These are phyloP conservation scores for Stylosanthes scabra DNA, from an alignment of 331 rosid species.

Conservation along the genomic window DNA sequence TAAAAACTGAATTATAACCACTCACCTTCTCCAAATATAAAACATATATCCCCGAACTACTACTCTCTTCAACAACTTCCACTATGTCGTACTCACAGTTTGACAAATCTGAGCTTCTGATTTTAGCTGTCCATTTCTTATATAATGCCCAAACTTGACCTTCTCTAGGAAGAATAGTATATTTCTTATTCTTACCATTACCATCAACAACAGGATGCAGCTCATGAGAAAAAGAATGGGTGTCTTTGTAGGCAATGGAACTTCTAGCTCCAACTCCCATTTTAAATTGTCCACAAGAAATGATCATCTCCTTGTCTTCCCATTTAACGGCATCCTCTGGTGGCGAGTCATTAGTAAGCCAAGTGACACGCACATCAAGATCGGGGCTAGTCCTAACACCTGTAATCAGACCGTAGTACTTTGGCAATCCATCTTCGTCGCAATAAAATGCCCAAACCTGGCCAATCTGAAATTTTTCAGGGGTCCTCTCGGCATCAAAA, in stretches of 20 bases:
- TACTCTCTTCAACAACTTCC: constrained; percentile 51
- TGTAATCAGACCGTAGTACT: constrained; percentile 69
- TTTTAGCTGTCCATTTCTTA: constrained; percentile 67
- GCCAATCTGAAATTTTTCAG: constrained; percentile 59
- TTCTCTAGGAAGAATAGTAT: constrained; percentile 60
- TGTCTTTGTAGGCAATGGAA: constrained; percentile 40
- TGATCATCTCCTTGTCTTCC: constrained; percentile 65
- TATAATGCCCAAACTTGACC: constrained; percentile 94
- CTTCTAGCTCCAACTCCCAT: background rate
- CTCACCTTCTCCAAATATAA: constrained; percentile 56
- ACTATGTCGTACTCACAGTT: constrained; percentile 72
- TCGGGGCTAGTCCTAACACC: constrained; percentile 39
- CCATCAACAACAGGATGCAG: constrained; percentile 39
- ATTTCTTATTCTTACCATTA: constrained; percentile 41
- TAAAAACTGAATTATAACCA: constrained; percentile 73
- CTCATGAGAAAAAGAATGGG: constrained; percentile 64
- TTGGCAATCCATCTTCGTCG: constrained; percentile 86
- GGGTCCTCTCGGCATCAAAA: constrained; percentile 63
- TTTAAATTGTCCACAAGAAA: constrained; percentile 73
- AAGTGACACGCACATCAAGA: constrained; percentile 54
- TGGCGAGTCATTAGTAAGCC: constrained; percentile 58
- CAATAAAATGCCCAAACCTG: constrained; percentile 96
- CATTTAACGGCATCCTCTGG: constrained; percentile 48
- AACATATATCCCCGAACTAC: constrained; percentile 45
- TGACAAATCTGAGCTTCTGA: constrained; percentile 55